Evolutionary conservation across 495 filamentous ascomycete genomes (phyloP).

Genomic region (Neurospora sp.): DNA sequence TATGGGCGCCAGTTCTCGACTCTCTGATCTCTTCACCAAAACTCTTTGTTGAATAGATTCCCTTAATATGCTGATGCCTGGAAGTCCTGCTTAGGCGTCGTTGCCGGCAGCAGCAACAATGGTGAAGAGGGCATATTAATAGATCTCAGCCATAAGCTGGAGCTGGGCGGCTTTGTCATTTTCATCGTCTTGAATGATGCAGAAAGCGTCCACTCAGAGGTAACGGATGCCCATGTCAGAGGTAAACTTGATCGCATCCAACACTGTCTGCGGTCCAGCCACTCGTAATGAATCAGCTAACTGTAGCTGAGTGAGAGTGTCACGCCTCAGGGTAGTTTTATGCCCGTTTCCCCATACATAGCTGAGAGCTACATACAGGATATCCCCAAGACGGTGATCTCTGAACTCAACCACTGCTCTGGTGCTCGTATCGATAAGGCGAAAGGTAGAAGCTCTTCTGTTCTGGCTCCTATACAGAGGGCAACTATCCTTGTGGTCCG

Average conservation of each 20-base stretch:
- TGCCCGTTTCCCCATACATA: background rate
- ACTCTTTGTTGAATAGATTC: background rate
- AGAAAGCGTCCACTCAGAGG: conserved; percentile 15
- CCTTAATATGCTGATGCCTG: background rate
- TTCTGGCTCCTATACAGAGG: background rate
- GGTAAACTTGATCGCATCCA: background rate
- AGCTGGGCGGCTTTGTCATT: conserved; percentile 15
- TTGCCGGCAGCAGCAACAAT: background rate
- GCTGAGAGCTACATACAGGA: background rate
- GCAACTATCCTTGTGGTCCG: background rate
- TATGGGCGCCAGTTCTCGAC: background rate
- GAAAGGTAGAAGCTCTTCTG: background rate
- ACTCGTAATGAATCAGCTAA: background rate
- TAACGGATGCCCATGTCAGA: background rate
- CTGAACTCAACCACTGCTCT: background rate
- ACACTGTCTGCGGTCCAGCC: background rate
- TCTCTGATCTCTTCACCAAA: background rate
- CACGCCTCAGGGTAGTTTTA: background rate
- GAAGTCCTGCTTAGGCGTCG: background rate
- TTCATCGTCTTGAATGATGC: conserved; percentile 23
- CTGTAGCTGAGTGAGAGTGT: background rate
- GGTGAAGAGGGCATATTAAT: background rate
- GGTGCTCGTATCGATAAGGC: background rate
- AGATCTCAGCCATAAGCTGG: conserved; percentile 13
- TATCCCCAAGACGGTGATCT: background rate